These are phyloP conservation scores for Auricularia heimuer DNA, from an alignment of 768 basidiomycete species.

Conservation along the genomic window DNA sequence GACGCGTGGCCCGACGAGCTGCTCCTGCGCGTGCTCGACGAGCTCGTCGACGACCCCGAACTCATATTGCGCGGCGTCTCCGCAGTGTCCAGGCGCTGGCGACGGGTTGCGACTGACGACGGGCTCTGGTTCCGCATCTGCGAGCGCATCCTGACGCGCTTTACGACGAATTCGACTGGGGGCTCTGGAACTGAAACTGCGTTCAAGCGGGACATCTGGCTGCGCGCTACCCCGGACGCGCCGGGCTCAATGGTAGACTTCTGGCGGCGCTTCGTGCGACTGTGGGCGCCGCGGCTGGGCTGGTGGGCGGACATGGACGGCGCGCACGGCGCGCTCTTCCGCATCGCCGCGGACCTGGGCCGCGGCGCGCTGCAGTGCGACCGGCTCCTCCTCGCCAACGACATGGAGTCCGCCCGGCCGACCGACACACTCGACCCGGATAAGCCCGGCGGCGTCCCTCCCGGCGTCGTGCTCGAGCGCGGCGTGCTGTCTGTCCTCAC, in stretches of 20 bases:
- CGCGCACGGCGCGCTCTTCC: neutral
- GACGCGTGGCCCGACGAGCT: neutral
- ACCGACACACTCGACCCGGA: neutral
- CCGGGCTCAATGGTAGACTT: neutral
- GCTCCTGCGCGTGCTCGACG: neutral
- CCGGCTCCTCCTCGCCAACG: neutral
- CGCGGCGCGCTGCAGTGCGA: neutral
- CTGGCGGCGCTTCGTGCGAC: neutral
- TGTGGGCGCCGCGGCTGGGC: neutral
- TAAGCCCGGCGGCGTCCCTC: neutral
- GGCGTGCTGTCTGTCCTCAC: neutral
- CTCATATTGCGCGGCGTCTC: neutral
- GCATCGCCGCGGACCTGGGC: neutral
- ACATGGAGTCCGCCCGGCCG: neutral
- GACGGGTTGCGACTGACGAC: neutral
- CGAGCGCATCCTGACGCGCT: neutral
- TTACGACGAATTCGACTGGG: neutral
- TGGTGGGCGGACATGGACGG: slow-evolving; percentile 1
- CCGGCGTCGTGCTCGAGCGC: neutral
- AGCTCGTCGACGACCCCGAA: neutral
- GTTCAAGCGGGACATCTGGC: neutral
- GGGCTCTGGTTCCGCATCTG: neutral
- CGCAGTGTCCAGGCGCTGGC: neutral
- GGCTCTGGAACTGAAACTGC: neutral
- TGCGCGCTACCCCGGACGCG: neutral